A percentile compares a stretch with the other conserved stretches of the same genome.
Evolutionary conservation across 2,329 filamentous ascomycete species (phyloP).

Genomic region (Aquanectria penicillioides): DNA sequence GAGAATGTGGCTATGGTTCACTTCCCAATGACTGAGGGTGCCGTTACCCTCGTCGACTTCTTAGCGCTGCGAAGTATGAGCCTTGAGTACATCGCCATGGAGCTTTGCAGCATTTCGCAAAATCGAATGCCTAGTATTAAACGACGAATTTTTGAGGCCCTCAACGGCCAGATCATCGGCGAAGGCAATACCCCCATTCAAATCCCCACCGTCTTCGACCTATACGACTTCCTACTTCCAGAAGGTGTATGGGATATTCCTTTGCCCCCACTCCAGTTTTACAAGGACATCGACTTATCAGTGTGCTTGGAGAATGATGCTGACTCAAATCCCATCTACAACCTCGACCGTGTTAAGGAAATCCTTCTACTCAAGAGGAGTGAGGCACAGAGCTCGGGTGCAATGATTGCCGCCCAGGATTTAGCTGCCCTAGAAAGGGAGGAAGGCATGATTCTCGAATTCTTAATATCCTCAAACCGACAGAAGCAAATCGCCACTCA

Average conservation of each 20-base stretch:
- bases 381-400: constrained; percentile 63
- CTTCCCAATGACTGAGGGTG: constrained; percentile 76
- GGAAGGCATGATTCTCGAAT: constrained; percentile 68
- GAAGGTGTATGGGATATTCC: constrained; percentile 61
- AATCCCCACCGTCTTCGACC: constrained; percentile 85
- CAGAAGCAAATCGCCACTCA: constrained; percentile 65
- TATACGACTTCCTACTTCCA: constrained; percentile 85
- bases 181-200: constrained; percentile 72
- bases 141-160: constrained; percentile 72
- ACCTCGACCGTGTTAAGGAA: constrained; percentile 77
- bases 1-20: constrained; percentile 66
- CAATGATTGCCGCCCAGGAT: constrained; percentile 61
- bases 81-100: constrained; percentile 85
- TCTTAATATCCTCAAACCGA: constrained; percentile 71
- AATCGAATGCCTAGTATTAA: constrained; percentile 76
- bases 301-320: constrained; percentile 70
- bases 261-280: constrained; percentile 66
- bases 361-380: constrained; percentile 76
- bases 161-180: constrained; percentile 80
- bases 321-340: constrained; percentile 69
- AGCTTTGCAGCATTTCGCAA: constrained; percentile 81
- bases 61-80: constrained; percentile 79
- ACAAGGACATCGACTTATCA: constrained; percentile 74
- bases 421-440: constrained; percentile 64
- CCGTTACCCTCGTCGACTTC: constrained; percentile 79